phyloP scores from a whole-genome alignment of 352 stramenopile species.

The Phytophthora lateralis region DNA sequence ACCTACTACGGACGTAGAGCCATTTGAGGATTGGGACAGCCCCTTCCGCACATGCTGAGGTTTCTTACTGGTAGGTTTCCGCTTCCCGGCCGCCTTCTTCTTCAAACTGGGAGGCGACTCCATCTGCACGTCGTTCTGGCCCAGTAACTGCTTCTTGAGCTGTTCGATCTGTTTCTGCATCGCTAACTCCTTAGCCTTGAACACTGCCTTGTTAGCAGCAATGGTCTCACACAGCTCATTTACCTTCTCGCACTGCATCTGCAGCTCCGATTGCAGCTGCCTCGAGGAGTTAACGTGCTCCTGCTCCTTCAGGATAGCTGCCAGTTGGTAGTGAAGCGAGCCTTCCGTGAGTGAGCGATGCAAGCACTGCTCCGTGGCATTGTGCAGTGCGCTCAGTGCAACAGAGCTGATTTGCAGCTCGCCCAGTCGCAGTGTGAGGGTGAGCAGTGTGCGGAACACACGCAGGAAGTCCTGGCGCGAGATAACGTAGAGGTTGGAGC shows the following conservation, averaged over 20 bases:
- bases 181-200: constrained; percentile 71
- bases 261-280: constrained; percentile 50
- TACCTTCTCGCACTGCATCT: constrained; percentile 66
- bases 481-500: constrained; percentile 68
- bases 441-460: constrained; percentile 49
- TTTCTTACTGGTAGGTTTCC: constrained; percentile 54
- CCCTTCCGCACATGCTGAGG: constrained; percentile 50
- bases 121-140: constrained; percentile 43
- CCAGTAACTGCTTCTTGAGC: constrained; percentile 50
- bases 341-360: constrained; percentile 61
- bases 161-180: constrained; percentile 72
- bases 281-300: constrained; percentile 30
- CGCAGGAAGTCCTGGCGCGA: constrained; percentile 61
- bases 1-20: constrained; percentile 53
- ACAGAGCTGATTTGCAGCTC: constrained; percentile 66
- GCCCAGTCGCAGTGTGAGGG: constrained; percentile 36
- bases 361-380: constrained; percentile 74
- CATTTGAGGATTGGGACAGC: constrained; percentile 44
- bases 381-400: constrained; percentile 80
- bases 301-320: constrained; percentile 61
- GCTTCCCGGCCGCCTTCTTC: constrained; percentile 58
- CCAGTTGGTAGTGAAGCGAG: constrained; percentile 59
- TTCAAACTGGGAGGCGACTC: constrained; percentile 35
- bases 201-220: constrained; percentile 55
- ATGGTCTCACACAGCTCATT: constrained; percentile 56